Percentiles rank a stretch among this genome's conserved stretches.
Conservation (phyloP, 257 asterid genomes). For the Paraleonurus japonicus region DNA sequence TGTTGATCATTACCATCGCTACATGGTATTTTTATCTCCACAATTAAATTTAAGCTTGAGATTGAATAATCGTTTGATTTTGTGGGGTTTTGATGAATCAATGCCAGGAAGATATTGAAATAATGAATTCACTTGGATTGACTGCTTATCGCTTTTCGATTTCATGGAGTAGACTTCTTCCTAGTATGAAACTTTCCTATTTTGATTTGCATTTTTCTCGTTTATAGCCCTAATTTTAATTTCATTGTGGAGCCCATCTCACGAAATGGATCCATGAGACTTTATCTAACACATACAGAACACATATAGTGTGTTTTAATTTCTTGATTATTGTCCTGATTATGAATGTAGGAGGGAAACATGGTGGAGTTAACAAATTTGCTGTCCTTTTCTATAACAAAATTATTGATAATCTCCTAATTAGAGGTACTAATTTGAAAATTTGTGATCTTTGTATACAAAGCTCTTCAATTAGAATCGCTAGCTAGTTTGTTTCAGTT, state of each 20-base stretch:
- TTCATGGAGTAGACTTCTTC: slow-evolving; percentile 87
- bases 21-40: slow-evolving; percentile 39
- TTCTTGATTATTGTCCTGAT: slow-evolving; percentile 15
- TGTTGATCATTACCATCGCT: slow-evolving; percentile 83
- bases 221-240: no score
- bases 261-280: no score
- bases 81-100: not conserved
- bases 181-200: slow-evolving; percentile 40
- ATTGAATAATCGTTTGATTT: not conserved
- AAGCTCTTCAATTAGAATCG: not conserved
- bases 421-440: slow-evolving; percentile 42
- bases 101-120: slow-evolving; percentile 73
- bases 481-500: not conserved
- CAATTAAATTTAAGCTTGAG: not conserved
- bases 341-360: slow-evolving; percentile 51
- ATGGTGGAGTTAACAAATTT: slow-evolving; percentile 52
- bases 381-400: slow-evolving; percentile 52
- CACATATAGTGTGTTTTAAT: not conserved
- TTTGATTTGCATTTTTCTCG: not conserved
- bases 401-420: slow-evolving; percentile 48
- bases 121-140: slow-evolving; percentile 60
- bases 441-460: not conserved
- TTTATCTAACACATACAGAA: no score
- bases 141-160: slow-evolving; percentile 73
- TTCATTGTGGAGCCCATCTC: no score